Percentiles rank a stretch among this genome's conserved stretches.
Evolutionary conservation across 352 stramenopile species (phyloP).

Genomic region (Stramenopiles sp.): DNA sequence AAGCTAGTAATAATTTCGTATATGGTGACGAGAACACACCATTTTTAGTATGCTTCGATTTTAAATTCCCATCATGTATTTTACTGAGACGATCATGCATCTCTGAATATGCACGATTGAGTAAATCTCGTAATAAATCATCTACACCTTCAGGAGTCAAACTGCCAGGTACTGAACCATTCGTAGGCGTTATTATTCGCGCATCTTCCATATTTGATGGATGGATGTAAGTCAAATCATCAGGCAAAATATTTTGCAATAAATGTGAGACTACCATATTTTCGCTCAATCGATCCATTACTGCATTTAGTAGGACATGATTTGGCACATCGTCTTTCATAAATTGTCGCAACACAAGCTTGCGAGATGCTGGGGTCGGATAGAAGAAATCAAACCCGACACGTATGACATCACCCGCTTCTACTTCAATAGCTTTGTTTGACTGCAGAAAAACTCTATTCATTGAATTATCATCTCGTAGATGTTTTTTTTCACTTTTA

Average conservation of each 20-base stretch:
- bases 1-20: not conserved
- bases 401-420: not conserved
- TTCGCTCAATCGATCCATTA: constrained; percentile 21
- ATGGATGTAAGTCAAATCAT: too few relatives aligned
- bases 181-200: too few relatives aligned
- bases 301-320: constrained; percentile 16
- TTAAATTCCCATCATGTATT: not conserved
- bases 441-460: too few relatives aligned
- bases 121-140: not conserved
- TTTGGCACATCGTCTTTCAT: not conserved
- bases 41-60: not conserved
- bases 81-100: not conserved
- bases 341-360: constrained; percentile 19
- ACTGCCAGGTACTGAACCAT: not conserved
- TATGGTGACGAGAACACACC: not conserved
- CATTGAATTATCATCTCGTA: not conserved
- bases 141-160: not conserved
- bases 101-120: not conserved
- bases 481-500: not conserved
- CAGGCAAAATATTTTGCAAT: not conserved
- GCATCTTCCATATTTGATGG: too few relatives aligned
- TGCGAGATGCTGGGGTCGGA: constrained; percentile 12
- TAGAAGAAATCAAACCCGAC: constrained; percentile 34
- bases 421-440: not conserved
- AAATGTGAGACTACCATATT: not conserved